Percentiles rank a stretch among this genome's conserved stretches.
phyloP scores from a whole-genome alignment of 2,329 filamentous ascomycete species.

The Lachnellula arida region DNA sequence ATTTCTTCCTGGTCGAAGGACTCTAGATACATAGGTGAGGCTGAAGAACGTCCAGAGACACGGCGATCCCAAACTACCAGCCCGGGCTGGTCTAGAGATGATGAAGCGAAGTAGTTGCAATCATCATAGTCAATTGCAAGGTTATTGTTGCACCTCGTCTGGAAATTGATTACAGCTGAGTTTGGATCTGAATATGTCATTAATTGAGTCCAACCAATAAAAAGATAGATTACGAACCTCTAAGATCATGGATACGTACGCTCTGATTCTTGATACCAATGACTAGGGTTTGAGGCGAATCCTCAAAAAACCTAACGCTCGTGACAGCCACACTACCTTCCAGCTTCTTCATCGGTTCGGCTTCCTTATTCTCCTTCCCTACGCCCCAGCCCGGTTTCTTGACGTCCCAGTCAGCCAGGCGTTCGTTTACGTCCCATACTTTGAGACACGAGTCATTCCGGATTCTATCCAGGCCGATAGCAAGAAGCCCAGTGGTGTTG shows the following conservation, averaged over 20 bases:
- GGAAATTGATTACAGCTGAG: slow-evolving; percentile 52
- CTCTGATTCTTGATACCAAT: slow-evolving; percentile 72
- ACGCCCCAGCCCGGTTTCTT: slow-evolving; percentile 41
- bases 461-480: slow-evolving; percentile 74
- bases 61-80: slow-evolving; percentile 77
- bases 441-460: slow-evolving; percentile 78
- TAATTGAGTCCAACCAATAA: neutral
- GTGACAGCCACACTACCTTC: slow-evolving; percentile 71
- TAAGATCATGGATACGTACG: slow-evolving; percentile 71
- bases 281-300: slow-evolving; percentile 69
- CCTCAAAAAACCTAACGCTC: slow-evolving; percentile 76
- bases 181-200: slow-evolving; percentile 41
- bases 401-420: slow-evolving; percentile 47
- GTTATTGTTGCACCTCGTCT: slow-evolving; percentile 64
- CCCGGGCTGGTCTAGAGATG: slow-evolving; percentile 67
- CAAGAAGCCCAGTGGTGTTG: slow-evolving; percentile 65
- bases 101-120: slow-evolving; percentile 80
- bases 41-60: slow-evolving; percentile 47
- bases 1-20: slow-evolving; percentile 57
- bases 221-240: slow-evolving; percentile 49
- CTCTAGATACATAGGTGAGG: slow-evolving; percentile 51
- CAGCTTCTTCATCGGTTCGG: slow-evolving; percentile 52
- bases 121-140: slow-evolving; percentile 75
- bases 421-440: slow-evolving; percentile 69
- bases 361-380: slow-evolving; percentile 16